phyloP scores from a whole-genome alignment of 129 eudicot species.

The Cynara cardunculus region DNA sequence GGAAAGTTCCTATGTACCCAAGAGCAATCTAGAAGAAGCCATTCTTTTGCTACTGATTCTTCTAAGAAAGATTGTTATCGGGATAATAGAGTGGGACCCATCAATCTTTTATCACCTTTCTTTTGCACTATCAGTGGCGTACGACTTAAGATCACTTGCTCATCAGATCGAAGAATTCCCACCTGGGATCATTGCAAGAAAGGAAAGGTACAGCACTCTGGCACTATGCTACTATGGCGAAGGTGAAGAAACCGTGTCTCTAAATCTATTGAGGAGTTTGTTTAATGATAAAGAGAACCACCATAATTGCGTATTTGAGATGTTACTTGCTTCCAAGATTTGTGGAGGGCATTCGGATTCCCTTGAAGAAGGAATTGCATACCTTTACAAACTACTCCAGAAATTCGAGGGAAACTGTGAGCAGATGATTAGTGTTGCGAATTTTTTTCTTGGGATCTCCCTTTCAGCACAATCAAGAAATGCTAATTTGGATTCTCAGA shows the following conservation, averaged over 20 bases:
- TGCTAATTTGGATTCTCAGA: conserved; percentile 57
- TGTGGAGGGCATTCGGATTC: conserved; percentile 36
- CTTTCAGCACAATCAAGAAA: conserved; percentile 58
- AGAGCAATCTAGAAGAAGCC: conserved; percentile 91
- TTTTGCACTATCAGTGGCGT: conserved; percentile 59
- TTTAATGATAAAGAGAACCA: conserved; percentile 44
- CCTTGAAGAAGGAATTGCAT: conserved; percentile 56
- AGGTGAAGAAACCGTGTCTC: conserved; percentile 54
- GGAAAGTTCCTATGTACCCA: conserved; percentile 77
- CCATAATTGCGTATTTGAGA: conserved; percentile 36
- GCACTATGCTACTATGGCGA: conserved; percentile 75
- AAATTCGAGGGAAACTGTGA: conserved; percentile 37
- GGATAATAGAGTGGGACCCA: conserved; percentile 77
- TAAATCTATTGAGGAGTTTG: conserved; percentile 62
- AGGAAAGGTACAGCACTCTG: conserved; percentile 49
- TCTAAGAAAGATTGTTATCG: conserved; percentile 38
- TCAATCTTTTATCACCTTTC: conserved; percentile 69
- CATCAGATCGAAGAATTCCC: conserved; percentile 68
- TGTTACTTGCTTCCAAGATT: conserved; percentile 75
- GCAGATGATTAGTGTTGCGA: conserved; percentile 35
- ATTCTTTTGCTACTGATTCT: conserved; percentile 69
- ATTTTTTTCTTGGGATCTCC: conserved; percentile 51
- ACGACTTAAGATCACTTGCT: conserved; percentile 53
- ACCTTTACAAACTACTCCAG: conserved; percentile 25
- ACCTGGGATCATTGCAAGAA: conserved; percentile 53